Percentiles rank a stretch among this genome's conserved stretches.
Evolutionary conservation across 1,139 yeast genomes (phyloP).

Genomic region (Pichia sp.): DNA sequence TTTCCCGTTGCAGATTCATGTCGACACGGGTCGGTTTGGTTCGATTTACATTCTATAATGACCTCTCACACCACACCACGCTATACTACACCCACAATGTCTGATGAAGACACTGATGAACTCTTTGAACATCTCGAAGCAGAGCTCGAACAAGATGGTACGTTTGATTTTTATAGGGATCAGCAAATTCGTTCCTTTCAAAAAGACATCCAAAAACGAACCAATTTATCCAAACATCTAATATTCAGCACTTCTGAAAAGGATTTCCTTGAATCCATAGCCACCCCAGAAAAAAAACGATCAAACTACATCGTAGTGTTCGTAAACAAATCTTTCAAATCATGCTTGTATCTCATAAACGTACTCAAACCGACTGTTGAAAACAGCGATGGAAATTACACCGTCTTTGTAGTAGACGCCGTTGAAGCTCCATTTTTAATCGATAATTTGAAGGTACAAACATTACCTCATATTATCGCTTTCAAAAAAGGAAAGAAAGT

Average conservation of each 20-base stretch:
- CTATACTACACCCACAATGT: not conserved
- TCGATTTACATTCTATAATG: no score
- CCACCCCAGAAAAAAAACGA: slow-evolving; percentile 34
- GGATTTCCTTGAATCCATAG: slow-evolving; percentile 41
- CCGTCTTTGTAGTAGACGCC: slow-evolving; percentile 32
- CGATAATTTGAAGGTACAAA: slow-evolving; percentile 52
- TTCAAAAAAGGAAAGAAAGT: slow-evolving; percentile 55
- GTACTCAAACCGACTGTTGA: slow-evolving; percentile 28
- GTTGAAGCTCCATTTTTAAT: slow-evolving; percentile 67
- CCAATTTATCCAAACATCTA: slow-evolving; percentile 27
- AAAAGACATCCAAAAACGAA: slow-evolving; percentile 27
- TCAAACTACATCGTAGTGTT: slow-evolving; percentile 56
- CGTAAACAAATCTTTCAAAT: slow-evolving; percentile 52
- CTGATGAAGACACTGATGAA: slow-evolving; percentile 4
- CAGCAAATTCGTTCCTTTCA: slow-evolving; percentile 38
- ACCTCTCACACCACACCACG: no score
- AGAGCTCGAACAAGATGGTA: slow-evolving; percentile 13
- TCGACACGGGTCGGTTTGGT: no score
- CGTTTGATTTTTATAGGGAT: slow-evolving; percentile 10
- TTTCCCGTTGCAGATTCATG: no score
- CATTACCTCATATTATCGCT: slow-evolving; percentile 66
- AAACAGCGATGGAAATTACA: slow-evolving; percentile 2
- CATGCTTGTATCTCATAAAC: slow-evolving; percentile 56
- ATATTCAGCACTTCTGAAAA: slow-evolving; percentile 49
- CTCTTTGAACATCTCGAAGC: slow-evolving; percentile 14